Evolutionary conservation across 2,329 filamentous ascomycete species (phyloP).

Genomic region (Nothopassalora personata): DNA sequence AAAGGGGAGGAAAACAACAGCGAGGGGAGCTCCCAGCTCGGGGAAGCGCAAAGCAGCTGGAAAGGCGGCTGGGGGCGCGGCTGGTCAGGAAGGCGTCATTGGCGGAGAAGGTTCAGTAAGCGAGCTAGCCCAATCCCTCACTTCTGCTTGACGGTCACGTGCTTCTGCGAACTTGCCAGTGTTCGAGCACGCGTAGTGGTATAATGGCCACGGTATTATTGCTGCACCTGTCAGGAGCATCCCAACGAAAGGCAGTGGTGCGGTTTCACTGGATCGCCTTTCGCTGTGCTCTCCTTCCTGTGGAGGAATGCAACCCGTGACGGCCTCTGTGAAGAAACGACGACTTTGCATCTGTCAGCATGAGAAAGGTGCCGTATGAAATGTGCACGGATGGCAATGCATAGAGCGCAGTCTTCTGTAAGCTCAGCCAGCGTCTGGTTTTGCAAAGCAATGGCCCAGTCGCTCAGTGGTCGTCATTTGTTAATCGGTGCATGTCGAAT

Average conservation of each 20-base stretch:
- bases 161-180: not conserved
- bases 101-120: not conserved
- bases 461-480: not conserved
- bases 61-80: slow-evolving; percentile 4
- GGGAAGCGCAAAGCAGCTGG: not conserved
- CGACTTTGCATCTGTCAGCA: not conserved
- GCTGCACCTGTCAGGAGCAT: not conserved
- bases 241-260: not conserved
- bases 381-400: not conserved
- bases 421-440: not conserved
- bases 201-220: not conserved
- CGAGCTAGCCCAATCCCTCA: not conserved
- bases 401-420: not conserved
- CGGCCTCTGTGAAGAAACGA: not conserved
- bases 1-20: not conserved
- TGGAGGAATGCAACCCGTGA: not conserved
- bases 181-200: not conserved
- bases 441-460: not conserved
- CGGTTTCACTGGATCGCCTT: not conserved
- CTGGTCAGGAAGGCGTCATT: not conserved
- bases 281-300: not conserved
- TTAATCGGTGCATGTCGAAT: not conserved
- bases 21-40: not conserved
- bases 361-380: not conserved
- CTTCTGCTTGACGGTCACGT: not conserved